phyloP scores from a whole-genome alignment of 2,329 filamentous ascomycete genomes.

The Pestalotiopsis sp. region DNA sequence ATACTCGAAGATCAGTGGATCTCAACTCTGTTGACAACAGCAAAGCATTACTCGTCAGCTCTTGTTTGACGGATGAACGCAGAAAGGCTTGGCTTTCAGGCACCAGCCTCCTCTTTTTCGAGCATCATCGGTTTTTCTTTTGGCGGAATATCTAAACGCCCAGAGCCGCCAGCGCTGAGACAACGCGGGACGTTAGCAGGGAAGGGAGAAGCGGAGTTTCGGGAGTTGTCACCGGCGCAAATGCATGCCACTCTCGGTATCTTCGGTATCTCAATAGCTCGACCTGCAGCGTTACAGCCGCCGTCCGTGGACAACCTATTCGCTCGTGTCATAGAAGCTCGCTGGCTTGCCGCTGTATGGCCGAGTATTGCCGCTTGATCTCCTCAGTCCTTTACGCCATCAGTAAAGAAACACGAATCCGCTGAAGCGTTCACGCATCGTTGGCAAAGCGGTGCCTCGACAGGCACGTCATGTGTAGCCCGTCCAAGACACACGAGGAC shows the following conservation, averaged over 20 bases:
- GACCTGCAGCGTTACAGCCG: background rate
- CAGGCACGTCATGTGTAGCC: background rate
- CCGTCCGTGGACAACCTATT: background rate
- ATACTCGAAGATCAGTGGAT: background rate
- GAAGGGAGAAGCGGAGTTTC: background rate
- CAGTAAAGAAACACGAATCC: background rate
- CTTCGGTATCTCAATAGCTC: background rate
- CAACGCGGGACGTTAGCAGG: background rate
- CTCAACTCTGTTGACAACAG: background rate
- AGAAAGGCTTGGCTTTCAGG: background rate
- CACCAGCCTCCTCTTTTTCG: background rate
- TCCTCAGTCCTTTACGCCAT: background rate
- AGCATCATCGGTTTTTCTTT: background rate
- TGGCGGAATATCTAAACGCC: background rate
- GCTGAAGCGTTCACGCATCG: background rate
- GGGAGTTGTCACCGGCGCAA: background rate
- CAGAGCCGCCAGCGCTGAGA: background rate
- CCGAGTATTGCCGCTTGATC: background rate
- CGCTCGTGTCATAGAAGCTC: background rate
- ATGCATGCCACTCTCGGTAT: conserved; percentile 1
- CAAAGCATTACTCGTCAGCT: background rate
- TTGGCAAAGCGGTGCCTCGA: background rate
- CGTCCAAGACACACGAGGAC: background rate
- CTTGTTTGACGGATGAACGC: background rate
- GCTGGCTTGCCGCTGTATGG: background rate